Evolutionary conservation across 2,329 filamentous ascomycete species (phyloP).

Genomic region (Stemphylium beticola): DNA sequence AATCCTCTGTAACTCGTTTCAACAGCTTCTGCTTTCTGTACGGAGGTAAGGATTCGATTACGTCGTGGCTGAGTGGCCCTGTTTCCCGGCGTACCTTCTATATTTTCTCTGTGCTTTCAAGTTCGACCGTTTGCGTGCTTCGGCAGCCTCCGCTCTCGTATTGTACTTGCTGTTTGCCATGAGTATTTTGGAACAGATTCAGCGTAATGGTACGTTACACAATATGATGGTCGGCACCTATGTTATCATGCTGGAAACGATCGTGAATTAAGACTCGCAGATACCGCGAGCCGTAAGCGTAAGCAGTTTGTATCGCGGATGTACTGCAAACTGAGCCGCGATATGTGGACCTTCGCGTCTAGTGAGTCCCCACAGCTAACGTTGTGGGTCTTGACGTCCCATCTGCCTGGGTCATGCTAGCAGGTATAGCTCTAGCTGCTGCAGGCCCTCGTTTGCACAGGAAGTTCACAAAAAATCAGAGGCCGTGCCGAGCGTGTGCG

Average conservation of each 20-base stretch:
- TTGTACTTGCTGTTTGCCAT: neutral
- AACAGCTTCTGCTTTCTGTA: neutral
- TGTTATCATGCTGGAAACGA: too few species aligned
- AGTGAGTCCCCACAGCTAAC: neutral
- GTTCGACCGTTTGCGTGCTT: neutral
- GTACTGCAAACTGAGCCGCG: neutral
- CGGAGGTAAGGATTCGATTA: neutral
- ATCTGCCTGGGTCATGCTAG: neutral
- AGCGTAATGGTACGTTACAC: neutral
- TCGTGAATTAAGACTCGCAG: neutral
- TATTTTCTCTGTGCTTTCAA: neutral
- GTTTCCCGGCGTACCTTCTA: neutral
- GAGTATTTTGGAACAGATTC: neutral
- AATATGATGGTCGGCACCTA: neutral
- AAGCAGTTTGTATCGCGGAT: neutral
- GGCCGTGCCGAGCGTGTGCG: neutral
- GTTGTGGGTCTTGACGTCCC: neutral
- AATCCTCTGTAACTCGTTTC: neutral
- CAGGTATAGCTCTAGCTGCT: neutral
- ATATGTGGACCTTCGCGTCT: neutral
- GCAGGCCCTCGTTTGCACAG: neutral
- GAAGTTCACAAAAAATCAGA: neutral
- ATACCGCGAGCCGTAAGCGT: neutral
- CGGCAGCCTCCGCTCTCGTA: neutral
- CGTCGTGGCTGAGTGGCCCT: neutral